Evolutionary conservation across 345 rosid genomes (phyloP).

Genomic region (Brassica nigra): DNA sequence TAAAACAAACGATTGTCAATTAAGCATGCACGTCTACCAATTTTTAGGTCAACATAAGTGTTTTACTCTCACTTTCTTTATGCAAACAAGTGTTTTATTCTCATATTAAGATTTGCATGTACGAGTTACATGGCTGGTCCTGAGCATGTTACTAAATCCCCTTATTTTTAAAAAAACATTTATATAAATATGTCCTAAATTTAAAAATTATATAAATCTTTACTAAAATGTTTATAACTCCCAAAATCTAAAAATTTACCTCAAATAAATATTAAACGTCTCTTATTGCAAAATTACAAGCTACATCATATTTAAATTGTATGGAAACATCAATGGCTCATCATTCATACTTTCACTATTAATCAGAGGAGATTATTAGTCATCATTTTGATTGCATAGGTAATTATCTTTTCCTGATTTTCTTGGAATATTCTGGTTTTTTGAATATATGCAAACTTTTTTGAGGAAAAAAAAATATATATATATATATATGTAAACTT

Average conservation of each 20-base stretch:
- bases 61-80: neutral
- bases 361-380: neutral
- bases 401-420: neutral
- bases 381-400: neutral
- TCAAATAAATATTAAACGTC: neutral
- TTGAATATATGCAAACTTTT: too few relatives aligned
- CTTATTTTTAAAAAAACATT: too few relatives aligned
- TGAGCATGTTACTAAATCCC: too few relatives aligned
- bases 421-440: conserved; percentile 15
- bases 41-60: neutral
- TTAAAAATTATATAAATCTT: too few relatives aligned
- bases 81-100: neutral
- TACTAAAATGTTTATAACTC: too few relatives aligned
- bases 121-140: too few relatives aligned
- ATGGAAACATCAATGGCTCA: neutral
- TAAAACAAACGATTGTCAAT: neutral
- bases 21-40: neutral
- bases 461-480: too few relatives aligned
- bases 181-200: too few relatives aligned
- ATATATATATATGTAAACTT: neutral
- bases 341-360: neutral
- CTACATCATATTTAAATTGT: neutral
- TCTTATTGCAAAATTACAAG: neutral
- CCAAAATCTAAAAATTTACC: too few relatives aligned
- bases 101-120: neutral